Evolutionary conservation across 1,139 yeast genomes (phyloP), one percentile per base, ranked within the genome.

Genomic region (Geotrichum reessii): DNA sequence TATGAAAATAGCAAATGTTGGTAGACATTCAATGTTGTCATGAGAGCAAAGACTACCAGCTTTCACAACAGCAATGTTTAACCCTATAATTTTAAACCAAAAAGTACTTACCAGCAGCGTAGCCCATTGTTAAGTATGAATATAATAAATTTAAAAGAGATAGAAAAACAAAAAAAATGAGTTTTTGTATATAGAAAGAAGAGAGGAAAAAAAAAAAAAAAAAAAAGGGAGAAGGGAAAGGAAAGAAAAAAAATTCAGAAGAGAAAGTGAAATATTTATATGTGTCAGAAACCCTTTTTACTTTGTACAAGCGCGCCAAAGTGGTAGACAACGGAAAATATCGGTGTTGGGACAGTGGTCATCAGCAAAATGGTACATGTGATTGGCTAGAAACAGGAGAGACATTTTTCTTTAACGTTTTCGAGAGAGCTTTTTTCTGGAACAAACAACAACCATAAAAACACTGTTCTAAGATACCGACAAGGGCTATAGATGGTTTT

Each of bases 241-340:
- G 33, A 24, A 44, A 40, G 48, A 33, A 33, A 28, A 19, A 53
- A 31, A 48, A 37, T 19, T 12, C 2, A 31, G 19, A 37, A 44
- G 31, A 33, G 17, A 17, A 21, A 12, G 46, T 21, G 50, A 48
- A 53, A 40, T 47, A 53, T 53, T 53, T 53, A 53, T 53, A 53
- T 37, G n/a, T 27, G 42, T 37, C 42, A 46, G 17, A 47, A 47
- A 47, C 24, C 21, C 17, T 24, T 47, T 19, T 28, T 50, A n/a
- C 42, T 5, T 7, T 14, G 17, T 37, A 37, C 42, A 14, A 37
- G n/a, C 14, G 42, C 17, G 42, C 17, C 14, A 37, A 19, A 37
- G 17, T 37, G 42, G n/a, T 50, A 12, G 22, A n/a, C 17, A 31
- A 31, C 52, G 52, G 52, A 27, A 19, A 50, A 12, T 50, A 27